Conservation (phyloP, 768 basidiomycete genomes). For the Tricholoma matsutake region DNA sequence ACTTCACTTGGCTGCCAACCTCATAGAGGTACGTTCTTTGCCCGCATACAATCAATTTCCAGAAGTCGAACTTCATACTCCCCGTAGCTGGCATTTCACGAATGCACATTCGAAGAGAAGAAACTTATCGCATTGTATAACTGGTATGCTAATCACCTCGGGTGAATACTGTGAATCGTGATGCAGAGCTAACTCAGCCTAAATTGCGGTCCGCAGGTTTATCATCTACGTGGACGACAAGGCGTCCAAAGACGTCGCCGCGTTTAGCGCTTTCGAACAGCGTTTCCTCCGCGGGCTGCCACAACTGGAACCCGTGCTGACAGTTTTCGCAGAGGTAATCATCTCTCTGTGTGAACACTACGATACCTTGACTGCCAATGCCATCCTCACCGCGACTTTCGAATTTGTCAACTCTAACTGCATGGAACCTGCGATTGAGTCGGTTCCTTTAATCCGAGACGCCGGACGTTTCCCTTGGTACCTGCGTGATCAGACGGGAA, state of each 20-base stretch:
- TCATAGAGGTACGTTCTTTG: conserved; percentile 4
- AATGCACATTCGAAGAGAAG: conserved; percentile 5
- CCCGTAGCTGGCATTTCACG: conserved; percentile 5
- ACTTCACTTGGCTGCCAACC: conserved; percentile 8
- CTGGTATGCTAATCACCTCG: conserved; percentile 1
- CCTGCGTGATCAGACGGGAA: conserved; percentile 17
- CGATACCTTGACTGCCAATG: conserved; percentile 14
- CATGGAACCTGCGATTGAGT: conserved; percentile 14
- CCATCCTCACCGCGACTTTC: conserved; percentile 16
- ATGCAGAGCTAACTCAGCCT: neutral
- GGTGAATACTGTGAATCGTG: too few relatives aligned
- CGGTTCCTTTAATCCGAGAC: conserved; percentile 2
- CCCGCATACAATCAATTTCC: neutral
- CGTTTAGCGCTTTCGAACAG: conserved; percentile 7
- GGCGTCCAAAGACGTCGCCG: neutral
- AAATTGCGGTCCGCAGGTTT: neutral
- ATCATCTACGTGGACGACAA: conserved; percentile 8
- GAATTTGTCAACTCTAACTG: conserved; percentile 17
- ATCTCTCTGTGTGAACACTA: conserved; percentile 14
- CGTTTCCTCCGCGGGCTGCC: conserved; percentile 14
- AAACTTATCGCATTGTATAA: conserved; percentile 5
- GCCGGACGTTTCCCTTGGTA: conserved; percentile 18
- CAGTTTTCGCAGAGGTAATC: conserved; percentile 11
- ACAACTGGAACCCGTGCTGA: conserved; percentile 17
- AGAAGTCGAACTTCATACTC: neutral